Evolutionary conservation across 2,329 filamentous ascomycete species (phyloP).

Genomic region (Lasiodiplodia theobromae): DNA sequence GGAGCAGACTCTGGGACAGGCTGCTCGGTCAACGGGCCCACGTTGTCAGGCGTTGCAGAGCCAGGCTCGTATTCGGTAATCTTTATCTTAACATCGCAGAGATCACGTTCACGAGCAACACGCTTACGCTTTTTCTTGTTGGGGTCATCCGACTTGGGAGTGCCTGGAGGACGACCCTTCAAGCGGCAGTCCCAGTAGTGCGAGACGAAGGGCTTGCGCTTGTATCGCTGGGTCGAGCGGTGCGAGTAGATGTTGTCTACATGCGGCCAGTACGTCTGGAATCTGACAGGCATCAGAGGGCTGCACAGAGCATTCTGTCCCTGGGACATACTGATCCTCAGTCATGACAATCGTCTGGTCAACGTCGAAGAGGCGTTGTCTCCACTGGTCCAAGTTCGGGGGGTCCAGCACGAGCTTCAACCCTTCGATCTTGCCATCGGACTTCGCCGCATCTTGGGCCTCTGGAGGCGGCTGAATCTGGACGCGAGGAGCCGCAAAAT

Average conservation of each 20-base stretch:
- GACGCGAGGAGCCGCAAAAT: neutral
- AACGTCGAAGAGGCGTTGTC: constrained; percentile 76
- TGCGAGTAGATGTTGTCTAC: constrained; percentile 87
- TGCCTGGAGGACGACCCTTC: constrained; percentile 80
- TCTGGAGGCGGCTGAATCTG: neutral
- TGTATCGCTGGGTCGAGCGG: constrained; percentile 80
- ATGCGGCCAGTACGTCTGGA: constrained; percentile 82
- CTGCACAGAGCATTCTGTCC: neutral
- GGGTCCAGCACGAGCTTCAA: constrained; percentile 68
- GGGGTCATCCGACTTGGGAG: constrained; percentile 79
- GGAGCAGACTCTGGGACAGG: neutral
- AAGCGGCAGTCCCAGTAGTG: constrained; percentile 87
- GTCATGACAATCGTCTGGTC: constrained; percentile 75
- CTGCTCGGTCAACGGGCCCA: constrained; percentile 17
- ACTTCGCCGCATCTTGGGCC: constrained; percentile 38
- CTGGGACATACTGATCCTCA: constrained; percentile 70
- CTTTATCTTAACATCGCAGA: constrained; percentile 89
- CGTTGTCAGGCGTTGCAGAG: constrained; percentile 20
- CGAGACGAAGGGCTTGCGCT: constrained; percentile 81
- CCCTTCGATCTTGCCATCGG: constrained; percentile 60
- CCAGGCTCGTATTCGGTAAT: constrained; percentile 74
- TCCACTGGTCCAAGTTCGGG: constrained; percentile 72
- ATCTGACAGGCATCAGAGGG: constrained; percentile 55
- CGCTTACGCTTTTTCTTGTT: constrained; percentile 84
- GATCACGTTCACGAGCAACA: constrained; percentile 73